Conservation (phyloP, 1,284 basidiomycete species). For the Entoloma clypeatum region DNA sequence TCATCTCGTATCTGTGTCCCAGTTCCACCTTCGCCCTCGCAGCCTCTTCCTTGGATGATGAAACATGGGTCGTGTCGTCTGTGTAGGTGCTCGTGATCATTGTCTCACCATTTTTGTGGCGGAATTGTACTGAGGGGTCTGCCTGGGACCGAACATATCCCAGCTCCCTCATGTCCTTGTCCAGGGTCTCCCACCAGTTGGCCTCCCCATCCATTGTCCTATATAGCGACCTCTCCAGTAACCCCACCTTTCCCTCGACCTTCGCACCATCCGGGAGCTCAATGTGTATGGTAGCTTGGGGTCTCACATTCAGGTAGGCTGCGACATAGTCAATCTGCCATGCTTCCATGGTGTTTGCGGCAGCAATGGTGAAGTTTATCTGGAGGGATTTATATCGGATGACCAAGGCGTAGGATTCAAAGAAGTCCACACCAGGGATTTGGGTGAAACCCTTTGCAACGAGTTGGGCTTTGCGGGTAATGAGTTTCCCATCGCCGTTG, state of each 20-base stretch:
- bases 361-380: constrained; percentile 27
- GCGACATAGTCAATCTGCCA: constrained; percentile 28
- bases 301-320: constrained; percentile 22
- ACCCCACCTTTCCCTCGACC: constrained; percentile 15
- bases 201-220: constrained; percentile 27
- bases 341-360: constrained; percentile 16
- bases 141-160: constrained; percentile 18
- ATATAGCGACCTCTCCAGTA: constrained; percentile 23
- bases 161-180: constrained; percentile 9
- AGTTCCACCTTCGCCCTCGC: neutral
- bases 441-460: constrained; percentile 13
- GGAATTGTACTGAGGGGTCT: constrained; percentile 15
- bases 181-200: constrained; percentile 23
- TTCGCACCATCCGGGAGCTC: constrained; percentile 19
- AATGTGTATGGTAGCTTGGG: constrained; percentile 25
- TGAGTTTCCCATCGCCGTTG: constrained; percentile 10
- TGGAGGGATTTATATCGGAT: constrained; percentile 26
- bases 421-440: constrained; percentile 11
- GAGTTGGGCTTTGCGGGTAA: constrained; percentile 5
- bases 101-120: constrained; percentile 6
- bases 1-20: constrained; percentile 5
- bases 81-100: constrained; percentile 23
- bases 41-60: neutral
- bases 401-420: constrained; percentile 33
- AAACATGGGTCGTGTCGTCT: constrained; percentile 18